Conservation (phyloP, 2,329 filamentous ascomycete species). For the Penicillium sp. region DNA sequence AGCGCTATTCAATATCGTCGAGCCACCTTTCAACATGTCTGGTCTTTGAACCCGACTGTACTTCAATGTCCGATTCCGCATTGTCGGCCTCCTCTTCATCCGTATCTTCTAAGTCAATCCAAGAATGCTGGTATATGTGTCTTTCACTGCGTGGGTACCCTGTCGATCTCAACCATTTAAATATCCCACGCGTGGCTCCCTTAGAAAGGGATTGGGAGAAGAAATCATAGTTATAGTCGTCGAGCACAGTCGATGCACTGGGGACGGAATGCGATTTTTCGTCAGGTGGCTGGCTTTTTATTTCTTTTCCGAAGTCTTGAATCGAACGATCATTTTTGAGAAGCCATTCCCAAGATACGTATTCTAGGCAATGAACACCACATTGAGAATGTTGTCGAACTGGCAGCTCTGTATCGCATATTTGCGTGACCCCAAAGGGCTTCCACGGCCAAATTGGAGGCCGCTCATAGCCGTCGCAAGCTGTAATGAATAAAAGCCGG, state of each 20-base stretch:
- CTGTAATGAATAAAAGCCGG: slow-evolving; percentile 21
- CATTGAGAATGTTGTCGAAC: slow-evolving; percentile 22
- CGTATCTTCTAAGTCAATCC: slow-evolving; percentile 19
- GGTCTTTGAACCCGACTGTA: background rate
- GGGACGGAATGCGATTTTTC: background rate
- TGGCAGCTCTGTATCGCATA: slow-evolving; percentile 18
- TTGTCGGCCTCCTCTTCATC: slow-evolving; percentile 15
- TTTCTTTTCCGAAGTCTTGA: slow-evolving; percentile 4
- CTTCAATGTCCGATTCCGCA: slow-evolving; percentile 6
- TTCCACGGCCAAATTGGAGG: slow-evolving; percentile 22
- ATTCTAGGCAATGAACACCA: slow-evolving; percentile 20
- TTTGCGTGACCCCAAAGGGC: slow-evolving; percentile 19
- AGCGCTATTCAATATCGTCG: slow-evolving; percentile 5
- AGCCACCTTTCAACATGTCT: slow-evolving; percentile 4
- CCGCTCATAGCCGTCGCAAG: slow-evolving; percentile 12
- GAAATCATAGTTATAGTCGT: slow-evolving; percentile 7
- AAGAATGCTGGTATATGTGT: slow-evolving; percentile 20
- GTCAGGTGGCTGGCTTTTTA: background rate
- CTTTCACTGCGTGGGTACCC: slow-evolving; percentile 20
- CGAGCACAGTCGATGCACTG: background rate
- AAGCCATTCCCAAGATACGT: slow-evolving; percentile 22
- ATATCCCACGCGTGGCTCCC: slow-evolving; percentile 20
- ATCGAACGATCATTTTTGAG: slow-evolving; percentile 10
- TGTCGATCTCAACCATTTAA: slow-evolving; percentile 21
- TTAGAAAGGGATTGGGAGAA: slow-evolving; percentile 9